Base-by-base conservation (phyloP, 805 yeast genomes). In the Pachysolen tannophilus region DNA sequence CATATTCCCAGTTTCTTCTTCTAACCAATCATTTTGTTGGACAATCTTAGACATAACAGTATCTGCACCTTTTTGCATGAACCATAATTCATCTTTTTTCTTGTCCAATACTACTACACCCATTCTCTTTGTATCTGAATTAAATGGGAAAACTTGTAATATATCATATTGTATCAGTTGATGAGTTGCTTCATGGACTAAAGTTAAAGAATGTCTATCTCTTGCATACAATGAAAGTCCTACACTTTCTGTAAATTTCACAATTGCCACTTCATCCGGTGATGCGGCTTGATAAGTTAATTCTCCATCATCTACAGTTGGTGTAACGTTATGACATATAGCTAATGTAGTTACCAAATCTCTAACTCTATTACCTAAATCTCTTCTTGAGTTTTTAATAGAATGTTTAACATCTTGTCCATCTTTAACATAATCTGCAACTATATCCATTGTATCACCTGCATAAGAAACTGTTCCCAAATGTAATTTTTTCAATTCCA, bases 241-340 rank as follows among this genome's bases (percentile, higher is more conserved):
- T 20, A 88, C 90, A 2, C 65, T 55, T 43, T 86, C 94, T 1
- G 96, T 84, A 61, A 86, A 92, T 50, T 81, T 81, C 14, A 92
- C 97, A 43, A 92, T 92, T 20, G 99, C 98, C 46, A 92, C 78
- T 55, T 92, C 99, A 63, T 92, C 99, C 0, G 99, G 99, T 0
- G 97, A 88, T 0, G 97, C 97, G 0, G 98, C 98, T 59, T 92
- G 99, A 54, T 88, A 92, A 2, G 86, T 72, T 11, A 78, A 55
- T 39, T 66, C 77, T 19, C 83, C 86, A 43, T 79, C 84, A 38
- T 81, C 92, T 44, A 78, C 72, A 0, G 94, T 78, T 1, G 99
- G 99, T 0, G 98, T 94, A 20, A 92, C 99, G 46, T 87, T 87
- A 56, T 92, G 99, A 56, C 99, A 92, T n/a, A 90, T 63, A 0